Evolutionary conservation across 495 filamentous ascomycete species (phyloP).

Genomic region (Annulohypoxylon maeteangense): DNA sequence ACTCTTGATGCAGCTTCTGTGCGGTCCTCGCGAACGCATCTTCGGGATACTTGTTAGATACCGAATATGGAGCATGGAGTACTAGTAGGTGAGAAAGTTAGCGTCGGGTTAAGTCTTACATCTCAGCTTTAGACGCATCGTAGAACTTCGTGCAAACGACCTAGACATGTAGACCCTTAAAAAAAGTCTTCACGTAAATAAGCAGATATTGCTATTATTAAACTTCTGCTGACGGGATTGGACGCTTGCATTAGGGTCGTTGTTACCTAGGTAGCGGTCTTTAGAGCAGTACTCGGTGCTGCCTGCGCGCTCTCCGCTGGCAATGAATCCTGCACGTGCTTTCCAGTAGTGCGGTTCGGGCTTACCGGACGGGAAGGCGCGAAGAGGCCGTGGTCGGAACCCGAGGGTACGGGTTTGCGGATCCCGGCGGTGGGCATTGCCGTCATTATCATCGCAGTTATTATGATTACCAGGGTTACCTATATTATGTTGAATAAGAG

Average conservation of each 20-base stretch:
- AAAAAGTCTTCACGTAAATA: neutral
- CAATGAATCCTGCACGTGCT: neutral
- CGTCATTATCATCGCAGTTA: neutral
- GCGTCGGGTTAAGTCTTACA: neutral
- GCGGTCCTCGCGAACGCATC: neutral
- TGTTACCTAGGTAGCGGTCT: too few species aligned
- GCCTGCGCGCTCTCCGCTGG: neutral
- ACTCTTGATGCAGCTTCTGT: neutral
- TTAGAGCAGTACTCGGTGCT: neutral
- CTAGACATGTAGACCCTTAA: neutral
- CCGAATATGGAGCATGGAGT: too few species aligned
- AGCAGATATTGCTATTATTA: neutral
- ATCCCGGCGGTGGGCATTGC: neutral
- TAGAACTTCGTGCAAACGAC: neutral
- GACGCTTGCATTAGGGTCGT: too few species aligned
- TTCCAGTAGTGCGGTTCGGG: neutral
- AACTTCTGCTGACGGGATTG: neutral
- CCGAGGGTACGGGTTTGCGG: neutral
- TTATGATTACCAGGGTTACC: too few species aligned
- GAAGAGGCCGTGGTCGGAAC: neutral
- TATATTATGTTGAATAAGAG: too few species aligned
- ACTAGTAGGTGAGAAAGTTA: too few species aligned
- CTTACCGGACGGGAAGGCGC: neutral
- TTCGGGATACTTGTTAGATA: too few species aligned
- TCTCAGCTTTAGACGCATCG: neutral